These are phyloP conservation scores for Alternaria brassicicola DNA, from an alignment of 2,329 filamentous ascomycete species.

Conservation along the genomic window DNA sequence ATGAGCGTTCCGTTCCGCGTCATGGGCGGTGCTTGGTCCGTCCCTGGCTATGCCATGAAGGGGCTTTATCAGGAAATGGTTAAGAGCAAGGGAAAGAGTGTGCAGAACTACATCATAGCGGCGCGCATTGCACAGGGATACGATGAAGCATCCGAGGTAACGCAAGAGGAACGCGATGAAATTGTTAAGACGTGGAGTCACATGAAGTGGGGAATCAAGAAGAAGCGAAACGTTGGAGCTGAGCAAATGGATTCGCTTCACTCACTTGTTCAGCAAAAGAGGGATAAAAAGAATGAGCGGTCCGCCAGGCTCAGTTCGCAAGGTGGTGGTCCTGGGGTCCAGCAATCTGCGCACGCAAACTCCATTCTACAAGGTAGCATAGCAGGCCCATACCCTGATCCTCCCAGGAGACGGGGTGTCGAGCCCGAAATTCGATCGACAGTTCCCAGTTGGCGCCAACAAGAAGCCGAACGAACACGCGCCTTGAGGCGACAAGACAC, in stretches of 20 bases:
- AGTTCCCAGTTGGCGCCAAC: constrained; percentile 20
- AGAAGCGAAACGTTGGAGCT: constrained; percentile 58
- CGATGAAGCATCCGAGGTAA: constrained; percentile 64
- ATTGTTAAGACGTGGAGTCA: constrained; percentile 71
- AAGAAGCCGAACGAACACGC: constrained; percentile 20
- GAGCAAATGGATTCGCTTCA: constrained; percentile 59
- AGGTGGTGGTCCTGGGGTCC: constrained; percentile 17
- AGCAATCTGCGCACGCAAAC: constrained; percentile 21
- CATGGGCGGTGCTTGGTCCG: constrained; percentile 66
- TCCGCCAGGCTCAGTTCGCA: constrained; percentile 33
- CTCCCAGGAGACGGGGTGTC: constrained; percentile 12
- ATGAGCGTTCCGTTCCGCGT: constrained; percentile 83
- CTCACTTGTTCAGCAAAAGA: constrained; percentile 49
- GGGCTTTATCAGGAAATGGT: constrained; percentile 79
- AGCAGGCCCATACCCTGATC: constrained; percentile 18
- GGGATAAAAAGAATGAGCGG: constrained; percentile 44
- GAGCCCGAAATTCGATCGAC: constrained; percentile 23
- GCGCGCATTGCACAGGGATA: constrained; percentile 77
- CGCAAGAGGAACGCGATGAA: constrained; percentile 65
- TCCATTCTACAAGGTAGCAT: constrained; percentile 23
- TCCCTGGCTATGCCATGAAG: constrained; percentile 83
- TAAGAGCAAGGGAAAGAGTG: constrained; percentile 71
- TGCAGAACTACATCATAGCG: constrained; percentile 79
- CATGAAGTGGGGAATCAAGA: constrained; percentile 64
- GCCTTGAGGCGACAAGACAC: constrained; percentile 29